phyloP scores from a whole-genome alignment of 441 rosid genomes.

The Gossypium schwendimanii region DNA sequence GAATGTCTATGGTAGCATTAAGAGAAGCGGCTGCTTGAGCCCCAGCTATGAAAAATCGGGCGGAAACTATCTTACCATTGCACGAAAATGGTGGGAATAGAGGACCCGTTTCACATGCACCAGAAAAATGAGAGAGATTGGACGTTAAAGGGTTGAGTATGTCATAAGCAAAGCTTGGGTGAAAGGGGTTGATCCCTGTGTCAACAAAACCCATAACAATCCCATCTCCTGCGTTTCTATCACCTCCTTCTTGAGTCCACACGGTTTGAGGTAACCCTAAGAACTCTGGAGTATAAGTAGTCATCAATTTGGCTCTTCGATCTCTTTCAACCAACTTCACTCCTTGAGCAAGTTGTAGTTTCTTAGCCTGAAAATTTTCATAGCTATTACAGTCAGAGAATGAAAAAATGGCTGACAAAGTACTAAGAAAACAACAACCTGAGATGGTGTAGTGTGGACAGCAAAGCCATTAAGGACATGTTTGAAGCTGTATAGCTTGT shows the following conservation, averaged over 20 bases:
- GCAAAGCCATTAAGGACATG: constrained; percentile 76
- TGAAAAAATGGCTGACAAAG: not conserved
- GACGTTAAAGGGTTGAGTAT: constrained; percentile 29
- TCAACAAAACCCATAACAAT: constrained; percentile 75
- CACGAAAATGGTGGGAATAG: constrained; percentile 51
- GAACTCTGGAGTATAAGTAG: constrained; percentile 75
- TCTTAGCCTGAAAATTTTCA: constrained; percentile 47
- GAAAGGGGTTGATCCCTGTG: constrained; percentile 67
- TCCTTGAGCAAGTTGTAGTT: constrained; percentile 39
- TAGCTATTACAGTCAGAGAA: not conserved
- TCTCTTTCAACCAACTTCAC: constrained; percentile 75
- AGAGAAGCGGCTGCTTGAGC: constrained; percentile 57
- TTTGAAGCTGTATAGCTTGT: constrained; percentile 77
- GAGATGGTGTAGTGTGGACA: constrained; percentile 47
- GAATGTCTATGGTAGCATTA: constrained; percentile 54
- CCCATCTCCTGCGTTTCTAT: constrained; percentile 56
- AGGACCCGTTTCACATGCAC: constrained; percentile 72
- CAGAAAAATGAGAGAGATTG: constrained; percentile 52
- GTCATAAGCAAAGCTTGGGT: constrained; percentile 65
- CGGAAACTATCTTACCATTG: constrained; percentile 75
- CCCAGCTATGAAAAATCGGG: constrained; percentile 74
- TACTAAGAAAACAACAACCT: constrained; percentile 30
- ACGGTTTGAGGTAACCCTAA: constrained; percentile 51
- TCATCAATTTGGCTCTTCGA: constrained; percentile 76
- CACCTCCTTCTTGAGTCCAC: constrained; percentile 49